Conservation (phyloP, 768 basidiomycete genomes). For the Boletus subcaerulescens region DNA sequence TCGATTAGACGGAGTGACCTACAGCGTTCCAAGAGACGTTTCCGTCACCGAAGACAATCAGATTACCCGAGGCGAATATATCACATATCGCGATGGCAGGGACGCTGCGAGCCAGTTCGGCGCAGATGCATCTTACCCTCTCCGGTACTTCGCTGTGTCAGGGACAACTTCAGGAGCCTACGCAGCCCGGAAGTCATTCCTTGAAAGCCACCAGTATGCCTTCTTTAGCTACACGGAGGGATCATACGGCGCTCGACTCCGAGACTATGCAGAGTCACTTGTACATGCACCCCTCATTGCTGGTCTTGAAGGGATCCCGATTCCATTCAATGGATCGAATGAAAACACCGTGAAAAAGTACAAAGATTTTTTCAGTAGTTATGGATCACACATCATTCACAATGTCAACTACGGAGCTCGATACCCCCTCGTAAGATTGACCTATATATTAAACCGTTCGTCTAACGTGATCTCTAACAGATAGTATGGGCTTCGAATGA, state of each 20-base stretch:
- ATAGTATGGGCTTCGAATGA: neutral
- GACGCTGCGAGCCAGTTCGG: neutral
- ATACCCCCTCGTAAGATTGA: neutral
- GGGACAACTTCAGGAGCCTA: neutral
- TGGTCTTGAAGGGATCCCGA: neutral
- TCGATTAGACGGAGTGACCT: neutral
- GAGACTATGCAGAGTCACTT: neutral
- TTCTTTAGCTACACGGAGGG: slow-evolving; percentile 4
- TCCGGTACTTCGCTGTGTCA: slow-evolving; percentile 5
- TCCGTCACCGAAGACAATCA: slow-evolving; percentile 2
- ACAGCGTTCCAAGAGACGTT: slow-evolving; percentile 1
- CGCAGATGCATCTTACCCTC: neutral
- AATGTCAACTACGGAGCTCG: neutral
- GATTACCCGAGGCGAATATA: neutral
- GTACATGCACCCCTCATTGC: neutral
- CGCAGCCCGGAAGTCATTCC: slow-evolving; percentile 5
- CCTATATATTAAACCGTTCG: neutral
- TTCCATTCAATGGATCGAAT: neutral
- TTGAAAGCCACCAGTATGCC: neutral
- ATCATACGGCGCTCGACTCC: neutral
- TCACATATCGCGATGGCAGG: neutral
- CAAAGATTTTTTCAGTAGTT: neutral
- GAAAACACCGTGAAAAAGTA: neutral
- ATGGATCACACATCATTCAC: neutral
- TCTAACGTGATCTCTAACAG: neutral